Evolutionary conservation across 2,329 filamentous ascomycete species (phyloP).

Genomic region (Leptoxyphium fumago): DNA sequence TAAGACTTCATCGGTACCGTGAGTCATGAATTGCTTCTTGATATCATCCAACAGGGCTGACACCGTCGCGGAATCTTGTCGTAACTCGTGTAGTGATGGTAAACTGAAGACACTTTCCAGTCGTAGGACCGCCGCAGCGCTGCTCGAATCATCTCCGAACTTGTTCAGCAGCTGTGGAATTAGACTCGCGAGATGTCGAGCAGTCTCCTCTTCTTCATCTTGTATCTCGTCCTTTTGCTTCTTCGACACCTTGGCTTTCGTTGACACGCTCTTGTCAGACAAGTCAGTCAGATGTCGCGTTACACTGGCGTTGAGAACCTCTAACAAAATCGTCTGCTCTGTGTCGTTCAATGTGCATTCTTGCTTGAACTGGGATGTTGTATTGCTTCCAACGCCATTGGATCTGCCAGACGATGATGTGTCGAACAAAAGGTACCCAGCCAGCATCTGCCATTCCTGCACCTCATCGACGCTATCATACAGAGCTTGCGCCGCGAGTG

Average conservation of each 20-base stretch:
- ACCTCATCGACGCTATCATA: constrained; percentile 72
- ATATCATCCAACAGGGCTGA: constrained; percentile 76
- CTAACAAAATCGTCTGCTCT: constrained; percentile 75
- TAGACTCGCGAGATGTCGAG: constrained; percentile 58
- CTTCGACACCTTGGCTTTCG: constrained; percentile 42
- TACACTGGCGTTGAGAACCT: constrained; percentile 72
- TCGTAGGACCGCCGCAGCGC: constrained; percentile 71
- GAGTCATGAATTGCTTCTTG: constrained; percentile 84
- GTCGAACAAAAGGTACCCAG: constrained; percentile 84
- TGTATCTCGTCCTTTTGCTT: constrained; percentile 44
- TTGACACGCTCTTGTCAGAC: constrained; percentile 44
- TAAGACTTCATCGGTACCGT: constrained; percentile 73
- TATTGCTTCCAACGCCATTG: constrained; percentile 42
- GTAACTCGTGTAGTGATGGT: constrained; percentile 73
- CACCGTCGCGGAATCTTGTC: constrained; percentile 72
- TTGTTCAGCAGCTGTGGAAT: constrained; percentile 84
- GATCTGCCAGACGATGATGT: constrained; percentile 46
- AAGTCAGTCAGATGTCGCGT: constrained; percentile 55
- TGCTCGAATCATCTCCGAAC: constrained; percentile 77
- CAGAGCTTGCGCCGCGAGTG: constrained; percentile 70
- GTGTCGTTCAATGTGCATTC: constrained; percentile 57
- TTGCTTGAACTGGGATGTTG: constrained; percentile 51
- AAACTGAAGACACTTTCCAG: constrained; percentile 78
- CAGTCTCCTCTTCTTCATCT: constrained; percentile 64
- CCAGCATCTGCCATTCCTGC: constrained; percentile 72